Base-by-base conservation (phyloP, 106 monocot genomes). In the Amphibolis antarctica region DNA sequence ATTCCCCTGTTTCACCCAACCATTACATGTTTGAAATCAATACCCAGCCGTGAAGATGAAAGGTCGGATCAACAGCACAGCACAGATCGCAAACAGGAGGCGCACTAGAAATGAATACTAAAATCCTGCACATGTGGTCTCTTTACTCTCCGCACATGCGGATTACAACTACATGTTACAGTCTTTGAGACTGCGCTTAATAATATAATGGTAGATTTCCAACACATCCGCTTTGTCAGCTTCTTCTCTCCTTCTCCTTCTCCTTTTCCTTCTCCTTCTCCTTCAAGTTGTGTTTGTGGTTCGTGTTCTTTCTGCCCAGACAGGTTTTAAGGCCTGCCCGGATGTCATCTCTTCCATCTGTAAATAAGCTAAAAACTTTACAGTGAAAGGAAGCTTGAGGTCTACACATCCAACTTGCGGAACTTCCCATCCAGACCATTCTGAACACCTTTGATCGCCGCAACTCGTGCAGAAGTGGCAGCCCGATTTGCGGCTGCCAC, bases 391-490 rank as follows among this genome's bases (percentile, higher is more conserved):
- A 28, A 17, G 14, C 5, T 28, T 18, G 14, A 6, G 22, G 4
- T 45, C 53, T 56, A 72, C 10, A 65, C 72, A 20, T 64, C 64
- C 6, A 49, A 44, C 21, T 72, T 53, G 44, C 53, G 65, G 20
- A 64, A 64, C 53, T 61, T 74, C 44, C 74, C 74, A 42, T 74
- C 74, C 51, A 74, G 61, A 49, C 67, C 12, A 48, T 74, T 74
- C n/a, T 74, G 74, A 43, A 74, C 74, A 28, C 67, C 74, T 67
- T 74, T 74, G 61, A 67, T 62, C 5, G 74, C 74, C 1, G 74
- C 74, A 19, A 67, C 74, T 46, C 74, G 59, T 14, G 74, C 74
- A 12, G 74, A 60, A 14, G 66, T 67, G 12, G 74, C 74, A 12
- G 74, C 59, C 53, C 67, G 42, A 44, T 74, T 66, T 27, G 74